A percentile compares a stretch with the other conserved stretches of the same genome.
Conservation (phyloP, 805 yeast species). For the Pachysolen tannophilus region DNA sequence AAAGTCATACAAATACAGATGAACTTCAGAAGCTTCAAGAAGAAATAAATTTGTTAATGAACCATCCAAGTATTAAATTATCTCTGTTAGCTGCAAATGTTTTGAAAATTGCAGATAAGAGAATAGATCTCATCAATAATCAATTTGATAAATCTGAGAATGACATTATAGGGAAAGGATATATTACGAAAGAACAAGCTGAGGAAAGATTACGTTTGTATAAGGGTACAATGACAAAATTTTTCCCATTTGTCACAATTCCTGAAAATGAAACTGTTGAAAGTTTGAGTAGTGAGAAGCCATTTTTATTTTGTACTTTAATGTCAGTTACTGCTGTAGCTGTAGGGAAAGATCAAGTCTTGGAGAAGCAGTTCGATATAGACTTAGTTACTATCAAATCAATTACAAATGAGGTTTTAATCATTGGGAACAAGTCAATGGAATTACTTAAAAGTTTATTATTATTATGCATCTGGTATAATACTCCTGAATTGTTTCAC, state of each 20-base stretch:
- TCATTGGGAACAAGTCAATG: slow-evolving; percentile 61
- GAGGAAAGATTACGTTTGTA: slow-evolving; percentile 42
- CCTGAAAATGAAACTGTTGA: slow-evolving; percentile 36
- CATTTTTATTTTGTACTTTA: slow-evolving; percentile 55
- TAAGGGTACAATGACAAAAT: slow-evolving; percentile 32
- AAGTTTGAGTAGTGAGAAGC: slow-evolving; percentile 41
- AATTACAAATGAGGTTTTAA: slow-evolving; percentile 50
- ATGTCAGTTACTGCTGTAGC: slow-evolving; percentile 52
- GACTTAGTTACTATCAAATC: slow-evolving; percentile 46
- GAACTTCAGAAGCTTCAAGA: slow-evolving; percentile 29
- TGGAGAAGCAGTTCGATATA: slow-evolving; percentile 36
- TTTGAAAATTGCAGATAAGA: slow-evolving; percentile 35
- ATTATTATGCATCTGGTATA: slow-evolving; percentile 69
- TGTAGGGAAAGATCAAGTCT: slow-evolving; percentile 20
- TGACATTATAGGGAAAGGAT: slow-evolving; percentile 51
- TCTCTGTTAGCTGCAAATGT: slow-evolving; percentile 37
- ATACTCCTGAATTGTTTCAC: slow-evolving; percentile 73
- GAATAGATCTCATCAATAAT: slow-evolving; percentile 25
- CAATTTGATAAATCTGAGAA: slow-evolving; percentile 14
- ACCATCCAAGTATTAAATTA: slow-evolving; percentile 24
- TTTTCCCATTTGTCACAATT: slow-evolving; percentile 52
- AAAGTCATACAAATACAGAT: too few relatives aligned
- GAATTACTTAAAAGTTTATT: slow-evolving; percentile 60
- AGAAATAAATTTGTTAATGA: slow-evolving; percentile 30
- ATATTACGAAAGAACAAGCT: slow-evolving; percentile 56